Base-by-base conservation (phyloP, 441 rosid genomes). In the Pelargonium exstipulatum region DNA sequence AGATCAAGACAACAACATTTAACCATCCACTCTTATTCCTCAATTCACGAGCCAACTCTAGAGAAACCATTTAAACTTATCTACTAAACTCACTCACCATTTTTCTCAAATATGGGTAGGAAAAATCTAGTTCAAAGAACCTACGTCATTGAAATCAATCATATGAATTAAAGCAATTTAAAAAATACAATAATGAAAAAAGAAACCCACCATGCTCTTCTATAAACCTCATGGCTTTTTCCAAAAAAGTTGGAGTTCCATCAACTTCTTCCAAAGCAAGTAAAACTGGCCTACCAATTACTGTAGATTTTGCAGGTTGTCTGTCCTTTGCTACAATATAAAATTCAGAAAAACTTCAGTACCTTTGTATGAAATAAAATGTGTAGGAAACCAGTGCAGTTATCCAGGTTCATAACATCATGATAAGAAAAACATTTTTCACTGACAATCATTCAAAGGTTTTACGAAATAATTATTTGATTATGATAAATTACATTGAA, bases 251-350 rank as follows among this genome's bases (percentile, higher is more conserved):
- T 32, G 99, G 99, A 82, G 90, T 72, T 73, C 98, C 99, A 76
- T 95, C 99, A 70, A 88, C 96, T 79, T 95, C 98, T 85, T 95
- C 98, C 65, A 95, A 72, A 65, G 99, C 99, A 77, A 89, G 94
- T 75, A 95, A 82, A 80, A 92, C 79, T 51, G 99, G 98, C 77
- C 90, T 87, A 77, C 96, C 96, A 64, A 85, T 37, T 69, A 92
- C 89, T 16, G 83, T 73, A 73, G 91, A 74, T 80, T 80, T 84
- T 66, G 79, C 55, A 72, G 88, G 81, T 69, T 77, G 82, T 75
- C 87, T 88, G 48, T 88, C 92, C 70, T 82, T 87, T 70, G 67
- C 98, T 95, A 63, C 76, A 70, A 62, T 26, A 74, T 64, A 35
- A 42, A 66, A 74, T 18, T 24, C 66, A 42, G 65, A 48, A 76